phyloP scores from a whole-genome alignment of 2,329 filamentous ascomycete genomes.

The Verticillium zaregamsianum region DNA sequence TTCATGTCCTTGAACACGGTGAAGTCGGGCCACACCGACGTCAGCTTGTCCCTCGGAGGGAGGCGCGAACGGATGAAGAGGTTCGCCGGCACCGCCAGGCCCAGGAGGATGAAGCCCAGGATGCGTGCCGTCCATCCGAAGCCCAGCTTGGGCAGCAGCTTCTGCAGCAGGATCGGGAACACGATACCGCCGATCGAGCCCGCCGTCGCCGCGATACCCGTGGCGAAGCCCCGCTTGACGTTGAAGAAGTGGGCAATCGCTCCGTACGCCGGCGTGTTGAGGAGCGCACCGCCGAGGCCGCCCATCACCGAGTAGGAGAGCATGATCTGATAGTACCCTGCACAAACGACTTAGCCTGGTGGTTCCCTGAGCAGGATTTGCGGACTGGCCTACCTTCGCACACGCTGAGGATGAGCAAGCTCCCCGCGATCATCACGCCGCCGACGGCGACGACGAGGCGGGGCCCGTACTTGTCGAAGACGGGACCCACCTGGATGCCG shows the following conservation, averaged over 20 bases:
- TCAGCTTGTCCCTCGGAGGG: slow-evolving; percentile 39
- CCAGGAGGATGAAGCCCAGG: slow-evolving; percentile 45
- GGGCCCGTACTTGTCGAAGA: slow-evolving; percentile 76
- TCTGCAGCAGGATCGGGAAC: slow-evolving; percentile 48
- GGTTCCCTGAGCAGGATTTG: not conserved
- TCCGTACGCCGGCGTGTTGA: slow-evolving; percentile 74
- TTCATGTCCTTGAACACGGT: slow-evolving; percentile 55
- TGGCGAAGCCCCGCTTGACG: slow-evolving; percentile 68
- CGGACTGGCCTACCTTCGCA: slow-evolving; percentile 46
- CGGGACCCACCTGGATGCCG: slow-evolving; percentile 74
- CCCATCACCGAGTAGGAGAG: slow-evolving; percentile 70
- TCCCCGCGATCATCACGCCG: slow-evolving; percentile 55
- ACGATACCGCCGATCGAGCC: slow-evolving; percentile 66
- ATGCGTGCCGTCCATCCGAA: slow-evolving; percentile 47
- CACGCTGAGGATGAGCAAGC: slow-evolving; percentile 63
- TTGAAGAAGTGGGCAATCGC: slow-evolving; percentile 78
- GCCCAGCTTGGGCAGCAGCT: slow-evolving; percentile 40
- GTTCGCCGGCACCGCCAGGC: slow-evolving; percentile 41
- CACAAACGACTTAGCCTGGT: not conserved
- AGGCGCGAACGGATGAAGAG: slow-evolving; percentile 50
- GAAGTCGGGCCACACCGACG: slow-evolving; percentile 51
- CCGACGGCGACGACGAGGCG: slow-evolving; percentile 62
- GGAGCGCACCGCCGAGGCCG: slow-evolving; percentile 67
- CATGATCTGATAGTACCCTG: slow-evolving; percentile 75
- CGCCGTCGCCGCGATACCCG: slow-evolving; percentile 74